Percentiles rank a stretch among this genome's conserved stretches.
Conservation (phyloP, 2,329 filamentous ascomycete genomes). For the Microcera coccophila region DNA sequence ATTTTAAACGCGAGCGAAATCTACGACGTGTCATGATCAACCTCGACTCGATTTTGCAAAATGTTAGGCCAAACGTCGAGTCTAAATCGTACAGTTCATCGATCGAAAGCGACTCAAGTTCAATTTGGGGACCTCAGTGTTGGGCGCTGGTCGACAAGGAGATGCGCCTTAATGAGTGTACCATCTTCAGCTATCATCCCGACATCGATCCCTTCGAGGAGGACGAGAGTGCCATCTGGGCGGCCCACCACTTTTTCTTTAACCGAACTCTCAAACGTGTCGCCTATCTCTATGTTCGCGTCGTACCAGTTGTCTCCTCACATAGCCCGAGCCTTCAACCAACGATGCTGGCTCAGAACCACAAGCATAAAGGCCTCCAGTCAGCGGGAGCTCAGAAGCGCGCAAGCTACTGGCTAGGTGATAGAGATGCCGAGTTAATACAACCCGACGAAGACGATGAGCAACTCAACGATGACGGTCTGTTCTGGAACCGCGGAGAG, state of each 20-base stretch:
- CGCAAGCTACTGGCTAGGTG: constrained; percentile 83
- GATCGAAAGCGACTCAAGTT: constrained; percentile 45
- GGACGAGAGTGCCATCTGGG: constrained; percentile 92
- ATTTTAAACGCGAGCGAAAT: constrained; percentile 83
- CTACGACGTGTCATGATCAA: constrained; percentile 79
- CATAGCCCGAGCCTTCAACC: constrained; percentile 52
- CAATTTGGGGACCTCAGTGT: constrained; percentile 82
- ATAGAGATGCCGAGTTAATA: constrained; percentile 51
- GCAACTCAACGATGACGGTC: constrained; percentile 46
- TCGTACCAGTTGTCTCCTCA: constrained; percentile 70
- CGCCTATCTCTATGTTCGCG: constrained; percentile 87
- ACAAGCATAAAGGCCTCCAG: constrained; percentile 28
- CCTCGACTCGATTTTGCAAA: constrained; percentile 82
- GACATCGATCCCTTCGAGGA: constrained; percentile 88
- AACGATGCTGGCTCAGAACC: constrained; percentile 26
- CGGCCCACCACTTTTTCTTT: constrained; percentile 95
- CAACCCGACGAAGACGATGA: constrained; percentile 43
- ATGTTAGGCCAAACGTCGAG: constrained; percentile 66
- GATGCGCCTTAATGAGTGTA: constrained; percentile 87
- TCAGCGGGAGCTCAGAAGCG: constrained; percentile 57
- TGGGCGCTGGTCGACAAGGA: constrained; percentile 92
- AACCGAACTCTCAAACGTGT: constrained; percentile 89
- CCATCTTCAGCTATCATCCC: constrained; percentile 83
- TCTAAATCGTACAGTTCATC: constrained; percentile 41
- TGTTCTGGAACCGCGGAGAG: constrained; percentile 56